Evolutionary conservation across 2,329 filamentous ascomycete species (phyloP), one percentile per base, ranked within the genome.

Genomic region (Magnaporthiopsis poae): DNA sequence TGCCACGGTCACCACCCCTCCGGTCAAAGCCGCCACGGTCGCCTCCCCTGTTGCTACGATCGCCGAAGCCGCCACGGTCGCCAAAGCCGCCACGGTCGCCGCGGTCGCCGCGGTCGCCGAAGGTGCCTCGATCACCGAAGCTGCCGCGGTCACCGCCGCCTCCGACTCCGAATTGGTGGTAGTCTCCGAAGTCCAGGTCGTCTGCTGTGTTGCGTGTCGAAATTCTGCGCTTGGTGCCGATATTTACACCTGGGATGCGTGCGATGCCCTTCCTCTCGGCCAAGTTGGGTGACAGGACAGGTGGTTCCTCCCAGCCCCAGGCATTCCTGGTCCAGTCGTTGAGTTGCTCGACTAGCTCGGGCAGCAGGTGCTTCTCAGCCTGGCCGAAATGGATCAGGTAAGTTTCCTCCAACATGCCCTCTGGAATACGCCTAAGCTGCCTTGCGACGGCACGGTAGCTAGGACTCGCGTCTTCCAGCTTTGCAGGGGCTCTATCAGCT

Each of bases 371-470:
- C 52, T 77, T 69, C 35, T 61, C 3, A 1, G 25, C 7, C 69
- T 74, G 78, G 65, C 87, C 86, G 61, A 90, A 81, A 62, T 85
- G 74, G 11, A 85, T 83, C 25, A 78, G 75, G 76, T 91, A 92
- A 0, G 82, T 79, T 2, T 77, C 76, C 15, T 71, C 71, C 67
- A 86, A 80, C 61, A 80, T 68, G 4, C 74, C 71, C 9, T 73
- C 73, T 21, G 80, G 79, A 3, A 85, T 72, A 3, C 69, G 70
- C 62, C 77, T 70, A 67, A 83, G 80, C 18, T 52, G 39, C 18
- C 39, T 21, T 12, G 63, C 63, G 15, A 65, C 63, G 25, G 27
- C 21, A 11, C 52, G 39, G 63, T 65, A 65, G 33, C 31, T 15
- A 27, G 52, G 31, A 3, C 46, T 46, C 31, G 52, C 63, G 15